Base-by-base conservation (phyloP, 306 rosid species). In the Cucumis hystrix region DNA sequence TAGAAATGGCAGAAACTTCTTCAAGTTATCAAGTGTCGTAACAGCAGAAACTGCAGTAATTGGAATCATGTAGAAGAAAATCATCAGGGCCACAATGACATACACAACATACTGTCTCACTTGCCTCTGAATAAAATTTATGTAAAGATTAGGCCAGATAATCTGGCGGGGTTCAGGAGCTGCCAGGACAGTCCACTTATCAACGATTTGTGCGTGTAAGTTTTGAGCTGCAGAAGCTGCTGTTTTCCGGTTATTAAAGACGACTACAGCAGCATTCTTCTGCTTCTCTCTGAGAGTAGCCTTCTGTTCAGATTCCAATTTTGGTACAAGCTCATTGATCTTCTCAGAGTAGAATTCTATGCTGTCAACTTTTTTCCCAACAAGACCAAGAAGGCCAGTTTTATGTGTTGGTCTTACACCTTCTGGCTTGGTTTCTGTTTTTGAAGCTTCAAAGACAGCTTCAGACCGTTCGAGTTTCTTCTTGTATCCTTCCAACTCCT, bases 221-320 rank as follows among this genome's bases (percentile, higher is more conserved):
- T 87, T 85, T 91, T 96, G 99, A 77, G 93, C 87, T 23, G 99
- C 99, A 78, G 96, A 85, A 79, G 97, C 93, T 68, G 99, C 98
- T 77, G 79, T 61, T 37, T 83, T 87, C 81, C 93, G 84, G 81
- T 28, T 87, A 7, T 88, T 86, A 90, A 92, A 91, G 81, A 96
- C 91, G 7, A 92, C 83, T 37, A 92, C 1, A 78, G 98, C 99
- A 39, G 97, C 92, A 80, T 77, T 54, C 83, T 80, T 87, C 83
- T 96, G 98, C 87, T 92, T 96, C 76, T 92, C 98, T 79, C 89
- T 87, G 47, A 92, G 92, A 63, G 98, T 96, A 64, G 20, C 68
- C 80, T 96, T 96, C 72, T 87, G 98, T 81, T 96, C 98, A 23
- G 92, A 33, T 82, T 92, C 98, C 84, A 88, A 81, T 83, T 89